phyloP scores from a whole-genome alignment of 345 rosid genomes.

The Lagerstroemia speciosa region DNA sequence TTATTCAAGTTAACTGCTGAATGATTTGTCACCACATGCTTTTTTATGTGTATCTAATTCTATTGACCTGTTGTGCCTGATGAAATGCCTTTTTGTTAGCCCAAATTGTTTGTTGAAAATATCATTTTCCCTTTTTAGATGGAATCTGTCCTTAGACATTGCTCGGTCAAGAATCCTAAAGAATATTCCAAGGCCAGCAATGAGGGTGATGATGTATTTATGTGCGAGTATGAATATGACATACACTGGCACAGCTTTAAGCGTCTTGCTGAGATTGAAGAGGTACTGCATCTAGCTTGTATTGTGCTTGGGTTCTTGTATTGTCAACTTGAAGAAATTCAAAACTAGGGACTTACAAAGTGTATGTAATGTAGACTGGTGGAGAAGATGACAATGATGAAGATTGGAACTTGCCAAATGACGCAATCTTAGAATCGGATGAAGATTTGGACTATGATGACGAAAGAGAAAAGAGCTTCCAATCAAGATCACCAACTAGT shows the following conservation, averaged over 20 bases:
- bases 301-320: slow-evolving; percentile 5
- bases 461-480: slow-evolving; percentile 30
- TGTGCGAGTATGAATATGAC: slow-evolving; percentile 93
- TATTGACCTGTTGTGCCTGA: not conserved
- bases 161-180: slow-evolving; percentile 63
- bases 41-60: not conserved
- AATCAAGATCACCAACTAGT: slow-evolving; percentile 27
- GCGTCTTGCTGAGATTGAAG: slow-evolving; percentile 65
- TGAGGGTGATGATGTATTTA: slow-evolving; percentile 80
- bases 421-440: slow-evolving; percentile 42
- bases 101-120: not conserved
- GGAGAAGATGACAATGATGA: slow-evolving; percentile 57
- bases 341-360: slow-evolving; percentile 3
- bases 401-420: slow-evolving; percentile 56
- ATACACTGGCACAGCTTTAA: slow-evolving; percentile 82
- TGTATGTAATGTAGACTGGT: slow-evolving; percentile 29
- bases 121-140: slow-evolving; percentile 28
- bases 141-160: slow-evolving; percentile 73
- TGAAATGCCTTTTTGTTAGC: slow-evolving; percentile 9
- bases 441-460: slow-evolving; percentile 55
- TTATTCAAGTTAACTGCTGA: not conserved
- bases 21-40: not conserved
- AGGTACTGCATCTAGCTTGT: slow-evolving; percentile 24
- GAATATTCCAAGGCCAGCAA: slow-evolving; percentile 60
- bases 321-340: slow-evolving; percentile 4